Conservation (phyloP, 768 basidiomycete genomes). For the Suillus tomentosus region DNA sequence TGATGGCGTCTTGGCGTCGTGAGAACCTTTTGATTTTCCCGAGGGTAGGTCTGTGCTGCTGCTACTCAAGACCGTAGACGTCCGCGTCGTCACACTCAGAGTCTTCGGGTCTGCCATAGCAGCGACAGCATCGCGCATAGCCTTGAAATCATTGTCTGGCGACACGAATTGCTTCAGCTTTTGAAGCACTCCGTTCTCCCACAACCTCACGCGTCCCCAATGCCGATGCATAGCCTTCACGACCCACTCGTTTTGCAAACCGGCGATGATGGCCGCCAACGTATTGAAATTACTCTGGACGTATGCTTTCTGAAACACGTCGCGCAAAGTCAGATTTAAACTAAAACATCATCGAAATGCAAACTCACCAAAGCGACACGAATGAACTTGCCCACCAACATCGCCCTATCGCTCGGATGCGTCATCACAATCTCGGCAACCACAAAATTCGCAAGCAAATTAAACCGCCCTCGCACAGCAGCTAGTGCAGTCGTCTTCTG, state of each 20-base stretch:
- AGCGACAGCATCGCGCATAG: conserved; percentile 66
- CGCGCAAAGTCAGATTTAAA: not conserved
- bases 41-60: conserved; percentile 42
- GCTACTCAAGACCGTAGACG: conserved; percentile 53
- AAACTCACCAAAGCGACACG: conserved; percentile 79
- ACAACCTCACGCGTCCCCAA: conserved; percentile 66
- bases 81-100: conserved; percentile 52
- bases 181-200: conserved; percentile 72
- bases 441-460: conserved; percentile 80
- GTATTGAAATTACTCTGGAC: conserved; percentile 75
- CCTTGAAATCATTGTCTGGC: conserved; percentile 68
- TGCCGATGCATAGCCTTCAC: conserved; percentile 63
- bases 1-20: conserved; percentile 46
- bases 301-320: conserved; percentile 69
- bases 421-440: conserved; percentile 81
- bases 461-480: conserved; percentile 80
- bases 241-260: conserved; percentile 71
- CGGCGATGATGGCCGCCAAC: conserved; percentile 77
- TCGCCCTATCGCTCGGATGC: conserved; percentile 59
- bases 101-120: conserved; percentile 69
- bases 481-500: conserved; percentile 73
- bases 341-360: not conserved
- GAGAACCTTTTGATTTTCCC: conserved; percentile 35
- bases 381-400: conserved; percentile 77
- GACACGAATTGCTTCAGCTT: conserved; percentile 71